These are phyloP conservation scores for Entelexis paramagnoliae DNA, from an alignment of 1,139 yeast genomes.

Conservation along the genomic window DNA sequence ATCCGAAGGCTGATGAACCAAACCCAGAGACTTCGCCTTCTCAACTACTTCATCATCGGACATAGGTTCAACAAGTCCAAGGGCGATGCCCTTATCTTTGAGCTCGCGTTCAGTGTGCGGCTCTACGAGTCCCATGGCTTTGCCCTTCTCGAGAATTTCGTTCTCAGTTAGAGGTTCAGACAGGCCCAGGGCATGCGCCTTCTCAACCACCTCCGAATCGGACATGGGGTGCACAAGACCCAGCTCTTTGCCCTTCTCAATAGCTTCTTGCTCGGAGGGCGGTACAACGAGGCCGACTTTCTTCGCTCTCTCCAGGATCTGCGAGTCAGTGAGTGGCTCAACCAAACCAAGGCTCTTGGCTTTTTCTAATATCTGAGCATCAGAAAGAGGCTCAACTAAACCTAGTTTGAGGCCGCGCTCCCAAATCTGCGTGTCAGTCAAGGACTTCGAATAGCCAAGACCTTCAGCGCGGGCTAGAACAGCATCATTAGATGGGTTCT, in stretches of 20 bases:
- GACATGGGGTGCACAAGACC: constrained; percentile 16
- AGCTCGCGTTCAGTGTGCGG: constrained; percentile 12
- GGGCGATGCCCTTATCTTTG: constrained; percentile 1
- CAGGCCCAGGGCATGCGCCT: constrained; percentile 19
- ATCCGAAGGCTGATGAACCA: constrained; percentile 14
- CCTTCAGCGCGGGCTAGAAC: constrained; percentile 8
- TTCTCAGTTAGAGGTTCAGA: constrained; percentile 16
- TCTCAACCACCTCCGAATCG: constrained; percentile 7
- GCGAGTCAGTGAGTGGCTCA: constrained; percentile 10
- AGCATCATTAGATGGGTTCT: constrained; percentile 9
- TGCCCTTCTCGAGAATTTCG: constrained; percentile 12
- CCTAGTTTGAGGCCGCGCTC: constrained; percentile 27
- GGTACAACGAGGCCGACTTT: constrained; percentile 14
- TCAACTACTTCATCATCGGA: constrained; percentile 12
- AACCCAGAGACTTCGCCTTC: constrained; percentile 17
- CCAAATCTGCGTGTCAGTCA: constrained; percentile 22
- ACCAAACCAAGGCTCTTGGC: constrained; percentile 17
- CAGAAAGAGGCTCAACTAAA: constrained; percentile 22
- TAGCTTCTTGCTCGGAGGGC: constrained; percentile 11
- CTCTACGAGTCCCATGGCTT: constrained; percentile 16
- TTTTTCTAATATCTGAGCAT: constrained; percentile 12
- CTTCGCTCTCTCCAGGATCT: constrained; percentile 15
- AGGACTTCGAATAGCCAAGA: constrained; percentile 15
- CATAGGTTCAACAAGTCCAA: constrained; percentile 19
- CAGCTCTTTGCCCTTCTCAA: constrained; percentile 4